Base-by-base conservation (phyloP, 2,329 filamentous ascomycete genomes). In the Claviceps paspali region DNA sequence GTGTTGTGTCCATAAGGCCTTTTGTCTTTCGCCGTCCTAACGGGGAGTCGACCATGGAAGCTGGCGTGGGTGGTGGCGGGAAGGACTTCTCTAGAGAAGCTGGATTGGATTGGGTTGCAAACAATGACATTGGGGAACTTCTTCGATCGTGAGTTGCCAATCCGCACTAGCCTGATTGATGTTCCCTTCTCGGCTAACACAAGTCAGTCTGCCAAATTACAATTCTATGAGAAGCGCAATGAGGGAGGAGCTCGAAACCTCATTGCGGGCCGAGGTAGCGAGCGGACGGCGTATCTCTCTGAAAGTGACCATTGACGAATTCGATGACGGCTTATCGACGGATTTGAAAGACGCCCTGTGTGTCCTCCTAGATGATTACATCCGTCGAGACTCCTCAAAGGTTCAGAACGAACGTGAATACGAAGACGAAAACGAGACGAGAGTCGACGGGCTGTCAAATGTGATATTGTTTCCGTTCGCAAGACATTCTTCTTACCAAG, bases 401-500 rank as follows among this genome's bases (percentile, higher is more conserved):
- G 27, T 14, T n/a, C n/a, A n/a, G n/a, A n/a, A n/a, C n/a, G n/a
- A n/a, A n/a, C 3, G 10, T 10, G 8, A 14, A 14, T n/a, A n/a
- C 7, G 28, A 26, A 15, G n/a, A 22, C 17, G 11, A 26, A 10
- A n/a, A 23, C 5, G 24, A 14, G 3, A 12, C 11, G 1, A 34
- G 36, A 5, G 46, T n/a, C 24, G 32, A 29, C 22, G 45, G 2
- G 0, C 49, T 71, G 2, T 59, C 67, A 0, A 59, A 47, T 10
- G 49, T 50, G 0, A 71, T 78, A 3, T 60, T 53, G 0, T 95
- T 94, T 46, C 83, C 87, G 0, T 95, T 87, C 51, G 88, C 88
- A 0, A 73, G 88, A 1, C 88, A 96, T 55, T 92, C 88, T 0
- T 93, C 84, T 0, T 88, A 91, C 42, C 62, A 65, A 0, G 88